Percentiles rank a stretch among this genome's conserved stretches.
These are phyloP conservation scores for Erythrophleum ivorense DNA, from an alignment of 331 rosid genomes.

Conservation along the genomic window DNA sequence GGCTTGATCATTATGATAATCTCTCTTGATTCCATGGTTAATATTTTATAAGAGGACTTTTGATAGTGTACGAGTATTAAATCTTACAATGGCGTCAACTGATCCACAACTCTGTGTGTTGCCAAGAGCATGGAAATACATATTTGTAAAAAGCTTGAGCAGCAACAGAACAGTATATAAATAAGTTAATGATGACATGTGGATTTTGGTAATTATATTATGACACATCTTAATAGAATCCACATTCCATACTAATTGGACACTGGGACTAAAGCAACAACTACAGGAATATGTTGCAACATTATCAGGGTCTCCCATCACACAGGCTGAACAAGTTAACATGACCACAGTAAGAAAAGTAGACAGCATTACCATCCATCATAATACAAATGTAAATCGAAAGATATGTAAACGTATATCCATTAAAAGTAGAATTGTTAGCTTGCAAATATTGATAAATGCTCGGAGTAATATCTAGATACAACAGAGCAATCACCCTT, in stretches of 20 bases:
- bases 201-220: neutral
- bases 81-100: neutral
- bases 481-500: conserved; percentile 59
- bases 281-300: conserved; percentile 16
- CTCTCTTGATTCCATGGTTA: neutral
- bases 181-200: neutral
- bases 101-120: neutral
- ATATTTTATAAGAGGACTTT: neutral
- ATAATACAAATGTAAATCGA: conserved; percentile 17
- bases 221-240: neutral
- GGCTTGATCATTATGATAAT: neutral
- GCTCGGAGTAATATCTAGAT: conserved; percentile 31
- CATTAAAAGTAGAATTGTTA: conserved; percentile 8
- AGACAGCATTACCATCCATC: neutral
- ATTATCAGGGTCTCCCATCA: neutral
- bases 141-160: conserved; percentile 19
- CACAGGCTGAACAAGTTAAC: conserved; percentile 9
- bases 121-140: conserved; percentile 11
- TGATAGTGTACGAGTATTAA: neutral
- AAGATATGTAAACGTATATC: conserved; percentile 20
- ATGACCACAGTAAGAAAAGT: neutral
- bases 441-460: conserved; percentile 19
- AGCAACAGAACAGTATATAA: neutral
- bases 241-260: conserved; percentile 14
- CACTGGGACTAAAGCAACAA: conserved; percentile 26